phyloP scores from a whole-genome alignment of 768 basidiomycete genomes.

The Psilocybe cyanescens region DNA sequence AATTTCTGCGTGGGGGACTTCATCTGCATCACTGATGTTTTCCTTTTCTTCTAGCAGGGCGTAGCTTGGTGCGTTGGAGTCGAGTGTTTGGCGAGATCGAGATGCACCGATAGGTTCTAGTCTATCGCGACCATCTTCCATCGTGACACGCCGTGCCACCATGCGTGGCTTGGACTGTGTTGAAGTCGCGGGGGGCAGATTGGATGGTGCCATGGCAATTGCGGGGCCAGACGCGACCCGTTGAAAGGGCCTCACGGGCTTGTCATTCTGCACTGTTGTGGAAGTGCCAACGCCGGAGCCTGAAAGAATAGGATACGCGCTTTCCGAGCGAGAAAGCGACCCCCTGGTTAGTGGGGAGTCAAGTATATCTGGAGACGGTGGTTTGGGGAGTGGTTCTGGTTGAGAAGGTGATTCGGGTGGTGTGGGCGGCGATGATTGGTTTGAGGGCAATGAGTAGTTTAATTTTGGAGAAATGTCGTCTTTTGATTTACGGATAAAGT shows the following conservation, averaged over 20 bases:
- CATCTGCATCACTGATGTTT: slow-evolving; percentile 47
- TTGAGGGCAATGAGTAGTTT: slow-evolving; percentile 36
- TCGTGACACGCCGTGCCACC: slow-evolving; percentile 42
- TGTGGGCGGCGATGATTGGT: slow-evolving; percentile 48
- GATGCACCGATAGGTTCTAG: slow-evolving; percentile 21
- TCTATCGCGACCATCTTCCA: slow-evolving; percentile 41
- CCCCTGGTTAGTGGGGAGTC: slow-evolving; percentile 45
- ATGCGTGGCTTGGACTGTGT: slow-evolving; percentile 37
- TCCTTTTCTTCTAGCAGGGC: slow-evolving; percentile 51
- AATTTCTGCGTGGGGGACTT: slow-evolving; percentile 30
- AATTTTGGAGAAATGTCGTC: slow-evolving; percentile 46
- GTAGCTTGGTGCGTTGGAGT: slow-evolving; percentile 26
- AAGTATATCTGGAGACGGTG: slow-evolving; percentile 38
- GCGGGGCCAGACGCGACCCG: slow-evolving; percentile 69
- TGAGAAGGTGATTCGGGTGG: slow-evolving; percentile 44
- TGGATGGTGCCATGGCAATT: slow-evolving; percentile 33
- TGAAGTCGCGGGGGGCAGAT: slow-evolving; percentile 34
- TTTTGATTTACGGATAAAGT: slow-evolving; percentile 60
- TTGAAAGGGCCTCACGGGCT: slow-evolving; percentile 57
- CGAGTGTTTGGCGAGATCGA: slow-evolving; percentile 16
- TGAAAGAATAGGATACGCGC: slow-evolving; percentile 52
- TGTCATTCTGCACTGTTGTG: slow-evolving; percentile 30
- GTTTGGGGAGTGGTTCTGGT: slow-evolving; percentile 38
- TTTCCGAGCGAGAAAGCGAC: slow-evolving; percentile 71
- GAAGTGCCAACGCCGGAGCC: slow-evolving; percentile 28